Evolutionary conservation across 768 basidiomycete species (phyloP).

Genomic region (Phylloporus scabripes): DNA sequence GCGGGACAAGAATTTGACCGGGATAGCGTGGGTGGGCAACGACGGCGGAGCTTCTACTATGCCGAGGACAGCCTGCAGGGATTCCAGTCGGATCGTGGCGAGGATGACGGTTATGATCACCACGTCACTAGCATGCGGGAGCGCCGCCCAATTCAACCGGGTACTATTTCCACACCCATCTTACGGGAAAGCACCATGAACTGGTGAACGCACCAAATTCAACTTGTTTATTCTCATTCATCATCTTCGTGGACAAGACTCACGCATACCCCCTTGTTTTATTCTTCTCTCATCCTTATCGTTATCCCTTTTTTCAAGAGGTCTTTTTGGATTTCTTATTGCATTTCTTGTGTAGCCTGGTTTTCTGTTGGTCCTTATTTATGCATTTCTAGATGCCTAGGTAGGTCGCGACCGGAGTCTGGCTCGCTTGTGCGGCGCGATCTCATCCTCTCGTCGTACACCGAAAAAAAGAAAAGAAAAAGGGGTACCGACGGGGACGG

Average conservation of each 20-base stretch:
- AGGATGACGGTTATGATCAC: conserved; percentile 35
- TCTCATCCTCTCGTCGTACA: background rate
- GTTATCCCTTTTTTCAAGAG: background rate
- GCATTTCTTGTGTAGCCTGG: conserved; percentile 15
- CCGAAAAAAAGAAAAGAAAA: background rate
- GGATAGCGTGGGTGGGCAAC: conserved; percentile 66
- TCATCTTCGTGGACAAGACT: conserved; percentile 6
- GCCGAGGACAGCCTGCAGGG: conserved; percentile 79
- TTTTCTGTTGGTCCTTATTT: conserved; percentile 22
- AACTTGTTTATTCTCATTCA: background rate
- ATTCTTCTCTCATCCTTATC: conserved; percentile 1
- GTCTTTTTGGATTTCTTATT: conserved; percentile 8
- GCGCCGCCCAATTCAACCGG: conserved; percentile 54
- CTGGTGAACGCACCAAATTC: conserved; percentile 45
- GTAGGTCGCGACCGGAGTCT: conserved; percentile 14
- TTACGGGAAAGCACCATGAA: conserved; percentile 80
- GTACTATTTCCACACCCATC: conserved; percentile 68
- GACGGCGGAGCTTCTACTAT: conserved; percentile 78
- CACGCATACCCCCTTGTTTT: conserved; percentile 12
- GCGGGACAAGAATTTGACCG: conserved; percentile 74
- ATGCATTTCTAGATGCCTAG: conserved; percentile 20
- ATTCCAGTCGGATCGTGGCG: conserved; percentile 37
- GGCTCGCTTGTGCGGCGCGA: conserved; percentile 2
- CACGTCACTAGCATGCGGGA: conserved; percentile 41
- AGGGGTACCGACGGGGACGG: background rate